Base-by-base conservation (phyloP, 306 rosid genomes). In the Cicer yamashitae region DNA sequence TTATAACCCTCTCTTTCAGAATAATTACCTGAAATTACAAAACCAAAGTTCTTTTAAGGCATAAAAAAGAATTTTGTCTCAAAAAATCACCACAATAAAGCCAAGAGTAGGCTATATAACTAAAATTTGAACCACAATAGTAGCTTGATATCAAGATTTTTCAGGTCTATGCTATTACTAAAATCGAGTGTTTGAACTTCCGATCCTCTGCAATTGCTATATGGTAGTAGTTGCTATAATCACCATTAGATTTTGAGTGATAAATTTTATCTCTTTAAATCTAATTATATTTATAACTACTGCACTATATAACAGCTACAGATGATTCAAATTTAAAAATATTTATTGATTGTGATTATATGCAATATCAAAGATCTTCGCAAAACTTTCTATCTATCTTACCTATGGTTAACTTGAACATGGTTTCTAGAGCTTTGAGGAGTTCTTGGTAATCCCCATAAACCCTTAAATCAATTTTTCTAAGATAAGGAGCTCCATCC, bases 401-500 rank as follows among this genome's bases (percentile, higher is more conserved):
- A 89, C 97, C 97, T 44, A 93, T 82, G 18, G 87, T 88, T 75
- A 93, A 85, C 71, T 89, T 88, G 81, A 93, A 91, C 96, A 93
- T 93, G 89, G 77, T 79, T 70, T 93, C 96, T 10, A 93, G 66
- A 73, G 96, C 87, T 76, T 85, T 83, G 18, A 91, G 93, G 68
- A 93, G 93, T 67, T 91, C 77, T 18, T 88, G 76, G 52, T 93
- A 93, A 7, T 83, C 86, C 45, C 68, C 81, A 86, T 88, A 93
- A 41, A 87, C 65, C 85, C 43, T 85, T 48, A 93, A 77, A 61
- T 93, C 97, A 40, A 93, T 93, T 84, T 91, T 93, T 75, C 98
- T 93, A 2, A 93, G 96, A 79, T 93, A 93, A 72, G 96, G 98
- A 5, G 98, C 98, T 82, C 98, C 98, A 82, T 93, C 98, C 98